Base-by-base conservation (phyloP, 2,329 filamentous ascomycete genomes). In the Corinectria fuckeliana region DNA sequence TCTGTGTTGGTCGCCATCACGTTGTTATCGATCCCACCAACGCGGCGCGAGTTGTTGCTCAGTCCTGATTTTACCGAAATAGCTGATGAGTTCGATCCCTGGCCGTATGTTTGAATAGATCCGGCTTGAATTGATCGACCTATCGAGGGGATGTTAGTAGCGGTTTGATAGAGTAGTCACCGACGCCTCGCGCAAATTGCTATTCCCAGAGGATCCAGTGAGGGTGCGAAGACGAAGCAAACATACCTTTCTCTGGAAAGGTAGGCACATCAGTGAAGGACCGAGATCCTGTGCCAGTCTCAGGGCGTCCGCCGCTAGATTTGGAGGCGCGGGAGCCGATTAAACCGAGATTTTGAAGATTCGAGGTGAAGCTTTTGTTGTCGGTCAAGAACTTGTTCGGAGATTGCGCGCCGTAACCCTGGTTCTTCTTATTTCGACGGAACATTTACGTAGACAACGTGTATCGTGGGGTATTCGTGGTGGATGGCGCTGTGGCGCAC, bases 1-100 rank as follows among this genome's bases (percentile, higher is more conserved):
- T 97, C 92, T 51, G 90, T 70, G 44, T 75, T 77, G 61, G 75
- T 78, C 30, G 78, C 71, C 78, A 80, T 80, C 67, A 77, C 73
- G 74, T 78, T 78, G 66, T 79, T 77, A 60, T 78, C 72, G 62
- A 77, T 69, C 55, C 70, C 71, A 16, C 75, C 75, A 41, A 78
- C 71, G 70, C 76, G 72, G 45, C 75, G 74, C 11, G 73, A 74
- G 38, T 62, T 58, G 56, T 67, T 69, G 61, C 73, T 76, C 18
- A 66, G 55, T 32, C 66, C 67, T 25, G 76, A 77, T 61, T 66
- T 69, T 23, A 72, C 66, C 42, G 77, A 78, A 61, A 67, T 68
- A 42, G 70, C 62, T 13, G 75, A 75, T 30, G 75, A 73, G 54
- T 65, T 68, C 44, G 74, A 74, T 18, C 70, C 69, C 53, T 71